phyloP scores from a whole-genome alignment of 257 asterid species.

The Schizonepeta tenuifolia region DNA sequence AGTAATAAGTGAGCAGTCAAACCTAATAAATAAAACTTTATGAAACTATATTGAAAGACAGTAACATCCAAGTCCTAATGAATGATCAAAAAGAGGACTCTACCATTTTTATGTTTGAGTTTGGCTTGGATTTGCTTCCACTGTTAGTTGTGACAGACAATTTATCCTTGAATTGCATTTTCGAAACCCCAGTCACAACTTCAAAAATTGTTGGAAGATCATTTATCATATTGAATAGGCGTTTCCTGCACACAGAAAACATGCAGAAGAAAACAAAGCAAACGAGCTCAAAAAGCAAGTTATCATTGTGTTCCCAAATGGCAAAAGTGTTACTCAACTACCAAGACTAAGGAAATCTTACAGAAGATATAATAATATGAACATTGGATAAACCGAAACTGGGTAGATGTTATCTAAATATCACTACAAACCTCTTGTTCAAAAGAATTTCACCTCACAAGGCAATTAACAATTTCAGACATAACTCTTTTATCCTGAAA shows the following conservation, averaged over 20 bases:
- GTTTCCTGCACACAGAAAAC: constrained; percentile 63
- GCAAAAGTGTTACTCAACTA: constrained; percentile 9
- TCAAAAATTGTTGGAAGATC: constrained; percentile 84
- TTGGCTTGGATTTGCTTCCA: constrained; percentile 67
- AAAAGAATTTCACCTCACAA: constrained; percentile 30
- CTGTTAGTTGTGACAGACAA: constrained; percentile 58
- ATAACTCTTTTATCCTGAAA: constrained; percentile 12
- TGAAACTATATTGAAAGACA: not conserved
- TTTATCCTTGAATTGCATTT: constrained; percentile 70
- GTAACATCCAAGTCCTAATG: constrained; percentile 8
- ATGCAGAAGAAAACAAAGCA: constrained; percentile 20
- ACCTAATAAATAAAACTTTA: constrained; percentile 17
- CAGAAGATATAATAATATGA: constrained; percentile 25
- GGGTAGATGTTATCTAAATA: constrained; percentile 30
- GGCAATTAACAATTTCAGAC: constrained; percentile 32
- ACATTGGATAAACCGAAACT: constrained; percentile 24
- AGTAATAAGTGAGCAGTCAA: not conserved
- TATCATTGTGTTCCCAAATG: constrained; percentile 14
- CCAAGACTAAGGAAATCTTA: constrained; percentile 18
- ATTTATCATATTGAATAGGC: constrained; percentile 76
- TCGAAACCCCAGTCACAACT: constrained; percentile 74
- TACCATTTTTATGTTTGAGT: constrained; percentile 62
- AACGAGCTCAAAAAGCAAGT: constrained; percentile 27
- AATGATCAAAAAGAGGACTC: constrained; percentile 2
- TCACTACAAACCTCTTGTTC: constrained; percentile 31